A percentile compares a stretch with the other conserved stretches of the same genome.
These are phyloP conservation scores for Geosmithia putterillii DNA, from an alignment of 2,329 filamentous ascomycete species.

Conservation along the genomic window DNA sequence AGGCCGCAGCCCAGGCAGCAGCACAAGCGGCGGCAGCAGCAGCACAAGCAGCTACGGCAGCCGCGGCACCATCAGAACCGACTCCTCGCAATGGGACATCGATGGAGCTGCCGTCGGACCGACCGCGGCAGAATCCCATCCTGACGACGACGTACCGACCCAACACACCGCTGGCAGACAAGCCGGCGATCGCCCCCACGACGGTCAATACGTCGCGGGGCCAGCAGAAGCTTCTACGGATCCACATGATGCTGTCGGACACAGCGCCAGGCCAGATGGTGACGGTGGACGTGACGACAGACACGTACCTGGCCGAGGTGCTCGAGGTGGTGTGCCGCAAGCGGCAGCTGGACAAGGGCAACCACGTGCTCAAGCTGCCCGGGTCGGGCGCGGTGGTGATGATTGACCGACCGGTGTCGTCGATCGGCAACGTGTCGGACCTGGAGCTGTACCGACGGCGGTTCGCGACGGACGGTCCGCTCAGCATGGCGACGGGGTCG, in stretches of 20 bases:
- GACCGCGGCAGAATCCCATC: slow-evolving; percentile 43
- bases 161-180: slow-evolving; percentile 42
- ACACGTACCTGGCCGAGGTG: slow-evolving; percentile 74
- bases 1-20: slow-evolving; percentile 7
- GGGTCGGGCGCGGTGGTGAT: slow-evolving; percentile 64
- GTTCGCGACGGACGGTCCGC: slow-evolving; percentile 61
- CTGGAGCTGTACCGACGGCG: slow-evolving; percentile 65
- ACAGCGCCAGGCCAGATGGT: slow-evolving; percentile 61
- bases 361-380: slow-evolving; percentile 67
- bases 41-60: background rate
- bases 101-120: slow-evolving; percentile 15
- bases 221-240: slow-evolving; percentile 56
- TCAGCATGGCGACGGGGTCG: slow-evolving; percentile 55
- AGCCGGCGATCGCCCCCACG: slow-evolving; percentile 34
- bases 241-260: slow-evolving; percentile 61
- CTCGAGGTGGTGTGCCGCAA: slow-evolving; percentile 69
- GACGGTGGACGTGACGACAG: slow-evolving; percentile 64
- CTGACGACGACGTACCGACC: slow-evolving; percentile 47
- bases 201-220: slow-evolving; percentile 38
- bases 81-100: slow-evolving; percentile 17
- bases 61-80: slow-evolving; percentile 9
- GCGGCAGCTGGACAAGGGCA: slow-evolving; percentile 65
- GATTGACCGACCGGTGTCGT: slow-evolving; percentile 66
- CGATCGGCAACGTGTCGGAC: slow-evolving; percentile 62
- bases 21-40: too few relatives aligned